Evolutionary conservation across 768 basidiomycete species (phyloP).

Genomic region (Coprinopsis sp.): DNA sequence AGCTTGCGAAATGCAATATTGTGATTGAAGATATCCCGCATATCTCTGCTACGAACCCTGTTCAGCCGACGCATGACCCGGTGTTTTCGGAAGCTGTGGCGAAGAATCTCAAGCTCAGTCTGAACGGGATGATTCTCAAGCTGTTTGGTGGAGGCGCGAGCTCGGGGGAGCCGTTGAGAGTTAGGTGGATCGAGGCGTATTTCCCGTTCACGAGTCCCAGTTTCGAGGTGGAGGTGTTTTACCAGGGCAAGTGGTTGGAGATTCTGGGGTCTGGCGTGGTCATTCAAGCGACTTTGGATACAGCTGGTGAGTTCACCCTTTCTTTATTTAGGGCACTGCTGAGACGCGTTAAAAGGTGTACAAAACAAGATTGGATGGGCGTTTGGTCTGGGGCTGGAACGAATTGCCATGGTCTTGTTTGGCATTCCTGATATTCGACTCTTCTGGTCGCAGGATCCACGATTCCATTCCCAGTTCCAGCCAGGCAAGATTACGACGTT

Average conservation of each 20-base stretch:
- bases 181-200: slow-evolving; percentile 97
- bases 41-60: slow-evolving; percentile 71
- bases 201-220: slow-evolving; percentile 98
- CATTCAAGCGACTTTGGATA: slow-evolving; percentile 80
- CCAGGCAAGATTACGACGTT: slow-evolving; percentile 75
- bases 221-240: slow-evolving; percentile 97
- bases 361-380: slow-evolving; percentile 92
- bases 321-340: slow-evolving; percentile 16
- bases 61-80: slow-evolving; percentile 74
- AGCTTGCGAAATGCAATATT: slow-evolving; percentile 71
- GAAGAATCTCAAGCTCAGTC: slow-evolving; percentile 82
- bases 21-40: slow-evolving; percentile 83
- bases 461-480: slow-evolving; percentile 85
- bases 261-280: slow-evolving; percentile 93
- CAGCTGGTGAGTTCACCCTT: slow-evolving; percentile 59
- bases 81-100: slow-evolving; percentile 66
- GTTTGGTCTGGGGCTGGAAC: slow-evolving; percentile 93
- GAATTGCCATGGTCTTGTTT: slow-evolving; percentile 97
- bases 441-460: slow-evolving; percentile 89
- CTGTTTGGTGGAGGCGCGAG: slow-evolving; percentile 69
- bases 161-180: slow-evolving; percentile 67
- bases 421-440: slow-evolving; percentile 96
- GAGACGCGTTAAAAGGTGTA: slow-evolving; percentile 46
- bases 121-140: slow-evolving; percentile 80
- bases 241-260: slow-evolving; percentile 94